Percentiles rank a stretch among this genome's conserved stretches.
phyloP scores from a whole-genome alignment of 73 alveolate genomes.

The Breviolum minutum region DNA sequence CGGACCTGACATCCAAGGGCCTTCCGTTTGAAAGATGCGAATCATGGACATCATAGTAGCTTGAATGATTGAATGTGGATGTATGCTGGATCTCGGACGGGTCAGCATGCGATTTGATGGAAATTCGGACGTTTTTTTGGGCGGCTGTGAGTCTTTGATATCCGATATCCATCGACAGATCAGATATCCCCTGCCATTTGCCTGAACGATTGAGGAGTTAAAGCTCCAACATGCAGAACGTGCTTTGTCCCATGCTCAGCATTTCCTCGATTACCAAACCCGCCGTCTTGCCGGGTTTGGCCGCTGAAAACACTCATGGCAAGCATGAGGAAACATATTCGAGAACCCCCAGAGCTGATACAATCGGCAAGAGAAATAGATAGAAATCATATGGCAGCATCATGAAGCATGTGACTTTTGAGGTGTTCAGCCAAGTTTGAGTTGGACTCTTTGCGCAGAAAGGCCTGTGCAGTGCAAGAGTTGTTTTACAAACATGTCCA shows the following conservation, averaged over 20 bases:
- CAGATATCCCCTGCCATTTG: not conserved
- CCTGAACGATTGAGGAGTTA: not conserved
- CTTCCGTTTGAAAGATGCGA: not conserved
- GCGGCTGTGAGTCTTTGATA: not conserved
- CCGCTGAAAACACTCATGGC: no score
- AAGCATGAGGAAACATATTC: no score
- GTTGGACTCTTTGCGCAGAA: conserved; percentile 34
- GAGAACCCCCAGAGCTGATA: no score
- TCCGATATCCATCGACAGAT: not conserved
- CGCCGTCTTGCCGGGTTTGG: no score
- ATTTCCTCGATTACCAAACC: not conserved
- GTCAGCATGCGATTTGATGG: not conserved
- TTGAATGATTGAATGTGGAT: not conserved
- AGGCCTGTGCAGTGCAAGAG: not conserved
- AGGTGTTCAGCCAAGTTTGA: conserved; percentile 30
- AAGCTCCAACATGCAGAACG: conserved; percentile 22
- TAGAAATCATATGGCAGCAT: no score
- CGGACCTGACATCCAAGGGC: not conserved
- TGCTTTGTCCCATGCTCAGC: conserved; percentile 18
- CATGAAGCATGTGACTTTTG: not conserved
- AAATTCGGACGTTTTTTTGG: not conserved
- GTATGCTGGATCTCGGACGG: not conserved
- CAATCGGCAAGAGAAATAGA: no score
- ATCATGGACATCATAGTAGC: no score
- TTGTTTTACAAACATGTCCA: no score